Evolutionary conservation across 2,329 filamentous ascomycete genomes (phyloP), one percentile per base, ranked within the genome.

Genomic region (Elsinoe ampelina): DNA sequence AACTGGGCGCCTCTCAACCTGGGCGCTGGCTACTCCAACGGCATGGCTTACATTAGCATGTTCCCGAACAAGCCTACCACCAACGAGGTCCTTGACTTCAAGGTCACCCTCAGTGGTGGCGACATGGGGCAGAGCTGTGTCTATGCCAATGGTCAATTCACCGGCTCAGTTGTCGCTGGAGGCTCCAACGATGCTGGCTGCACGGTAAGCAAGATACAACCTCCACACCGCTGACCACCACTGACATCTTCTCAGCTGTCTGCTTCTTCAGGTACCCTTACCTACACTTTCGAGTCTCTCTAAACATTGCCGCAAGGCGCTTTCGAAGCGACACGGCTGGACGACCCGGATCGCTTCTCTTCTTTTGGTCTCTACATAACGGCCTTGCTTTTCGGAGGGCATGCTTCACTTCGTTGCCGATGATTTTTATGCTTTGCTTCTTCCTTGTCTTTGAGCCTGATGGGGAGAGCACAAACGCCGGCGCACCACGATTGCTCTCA

Each of bases 1-100:
- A 96, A 98, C 81, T 95, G 81, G 80, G 85, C 93, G 48, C 91
- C 93, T 30, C 75, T 89, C 65, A 92, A 91, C 75, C 75, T 95
- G 55, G 92, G 92, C 70, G 84, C 90, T 59, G 89, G 91, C 60
- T 81, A 82, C 71, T 81, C 78, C 68, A 71, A 78, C 65, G 83
- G 86, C 67, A 74, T 72, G 61, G 93, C 86, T 41, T 97, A 82
- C 77, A 75, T 95, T 59, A 89, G 88, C 51, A 82, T 96, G 71
- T 89, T 92, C 79, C 83, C 84, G 69, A 96, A 97, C 77, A 67
- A 73, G 60, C 89, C 90, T 4, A 95, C 87, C 57, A 89, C 82
- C 64, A 69, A 72, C 15, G 83, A 82, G 36, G 72, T 75, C 60
- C 83, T 95, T 38, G 79, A 90, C 71, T 95, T 87, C 75, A 86